These are phyloP conservation scores for Umbelopsis sp. DNA, from an alignment of 192 early-diverging fungal genomes.

Conservation along the genomic window DNA sequence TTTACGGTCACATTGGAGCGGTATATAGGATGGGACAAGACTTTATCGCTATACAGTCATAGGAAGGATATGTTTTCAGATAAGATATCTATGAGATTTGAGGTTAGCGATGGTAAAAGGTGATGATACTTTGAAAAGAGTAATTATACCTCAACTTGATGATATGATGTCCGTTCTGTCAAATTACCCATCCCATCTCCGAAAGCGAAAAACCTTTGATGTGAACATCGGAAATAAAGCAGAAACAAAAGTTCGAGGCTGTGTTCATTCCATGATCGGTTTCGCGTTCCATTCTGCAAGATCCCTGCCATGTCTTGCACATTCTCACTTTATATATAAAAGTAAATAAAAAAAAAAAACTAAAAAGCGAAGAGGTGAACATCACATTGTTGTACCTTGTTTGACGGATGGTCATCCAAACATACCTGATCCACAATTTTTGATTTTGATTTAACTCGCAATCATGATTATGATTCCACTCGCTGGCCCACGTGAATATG, in stretches of 20 bases:
- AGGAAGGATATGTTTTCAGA: too few species aligned
- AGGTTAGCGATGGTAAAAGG: too few species aligned
- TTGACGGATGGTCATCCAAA: too few species aligned
- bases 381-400: too few species aligned
- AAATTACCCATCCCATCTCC: background rate
- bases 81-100: too few species aligned
- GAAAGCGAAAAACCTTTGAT: background rate
- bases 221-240: conserved; percentile 19
- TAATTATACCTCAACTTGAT: conserved; percentile 9
- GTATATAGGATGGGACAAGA: background rate
- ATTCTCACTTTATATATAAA: background rate
- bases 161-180: background rate
- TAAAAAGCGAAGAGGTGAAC: too few species aligned
- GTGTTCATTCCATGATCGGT: conserved; percentile 5
- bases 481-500: conserved; percentile 3
- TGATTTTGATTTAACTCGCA: too few species aligned
- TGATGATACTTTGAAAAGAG: too few species aligned
- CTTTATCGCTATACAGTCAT: background rate
- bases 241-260: conserved; percentile 16
- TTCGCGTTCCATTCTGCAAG: conserved; percentile 21
- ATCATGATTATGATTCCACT: background rate
- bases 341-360: conserved; percentile 2
- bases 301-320: background rate
- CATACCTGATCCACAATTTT: too few species aligned
- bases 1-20: background rate